Conservation (phyloP, 1,284 basidiomycete genomes). For the Austropuccinia psidii region DNA sequence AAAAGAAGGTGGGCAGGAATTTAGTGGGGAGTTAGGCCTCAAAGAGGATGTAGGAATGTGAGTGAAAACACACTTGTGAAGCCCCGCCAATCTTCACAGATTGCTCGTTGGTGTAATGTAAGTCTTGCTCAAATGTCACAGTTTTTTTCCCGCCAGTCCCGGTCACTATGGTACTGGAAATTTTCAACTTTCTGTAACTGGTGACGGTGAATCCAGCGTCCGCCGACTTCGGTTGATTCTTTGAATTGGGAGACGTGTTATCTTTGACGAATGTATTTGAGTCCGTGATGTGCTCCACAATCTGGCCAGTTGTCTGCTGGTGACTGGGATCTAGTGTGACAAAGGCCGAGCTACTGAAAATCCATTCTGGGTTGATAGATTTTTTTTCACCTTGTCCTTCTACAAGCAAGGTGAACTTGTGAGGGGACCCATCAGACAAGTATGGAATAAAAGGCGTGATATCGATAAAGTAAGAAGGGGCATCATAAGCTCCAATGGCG, state of each 20-base stretch:
- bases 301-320: constrained; percentile 2
- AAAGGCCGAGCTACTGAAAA: constrained; percentile 63
- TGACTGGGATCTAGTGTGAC: constrained; percentile 50
- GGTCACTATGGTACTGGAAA: constrained; percentile 14
- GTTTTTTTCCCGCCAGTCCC: background rate
- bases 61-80: background rate
- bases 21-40: background rate
- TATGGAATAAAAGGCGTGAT: constrained; percentile 67
- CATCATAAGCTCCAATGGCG: constrained; percentile 66
- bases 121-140: constrained; percentile 17
- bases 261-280: background rate
- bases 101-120: background rate
- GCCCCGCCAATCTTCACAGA: background rate
- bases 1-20: background rate
- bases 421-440: constrained; percentile 61
- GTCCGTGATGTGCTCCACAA: background rate
- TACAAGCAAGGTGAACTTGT: constrained; percentile 63
- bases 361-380: constrained; percentile 63
- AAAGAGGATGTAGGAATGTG: background rate
- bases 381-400: constrained; percentile 62
- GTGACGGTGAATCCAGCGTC: background rate
- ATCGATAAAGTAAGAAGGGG: constrained; percentile 69
- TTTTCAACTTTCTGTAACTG: background rate
- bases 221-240: background rate
- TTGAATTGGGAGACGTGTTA: background rate